Conservation (phyloP, 148 eudicot genomes). For the Rhododendron vialii region DNA sequence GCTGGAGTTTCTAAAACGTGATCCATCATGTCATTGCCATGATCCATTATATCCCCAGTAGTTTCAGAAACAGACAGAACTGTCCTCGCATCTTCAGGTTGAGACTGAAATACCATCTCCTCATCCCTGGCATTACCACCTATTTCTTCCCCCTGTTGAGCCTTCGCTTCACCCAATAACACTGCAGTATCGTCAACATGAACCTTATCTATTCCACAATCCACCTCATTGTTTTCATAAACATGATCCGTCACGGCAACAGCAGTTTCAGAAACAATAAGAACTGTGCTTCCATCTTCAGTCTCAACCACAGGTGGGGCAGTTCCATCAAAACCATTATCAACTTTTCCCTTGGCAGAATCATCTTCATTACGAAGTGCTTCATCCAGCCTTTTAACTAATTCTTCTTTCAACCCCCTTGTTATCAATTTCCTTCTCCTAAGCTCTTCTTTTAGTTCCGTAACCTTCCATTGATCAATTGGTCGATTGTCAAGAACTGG, state of each 20-base stretch:
- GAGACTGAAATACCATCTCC: conserved; percentile 6
- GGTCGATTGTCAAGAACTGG: conserved; percentile 69
- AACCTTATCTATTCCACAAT: conserved; percentile 15
- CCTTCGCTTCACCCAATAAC: conserved; percentile 20
- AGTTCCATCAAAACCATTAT: conserved; percentile 21
- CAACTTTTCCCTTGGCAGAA: conserved; percentile 16
- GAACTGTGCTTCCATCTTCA: conserved; percentile 15
- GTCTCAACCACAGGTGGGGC: conserved; percentile 21
- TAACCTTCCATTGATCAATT: conserved; percentile 86
- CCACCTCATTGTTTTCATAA: conserved; percentile 8
- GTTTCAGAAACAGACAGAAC: conserved; percentile 14
- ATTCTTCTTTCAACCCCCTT: conserved; percentile 81
- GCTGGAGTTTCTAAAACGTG: background rate
- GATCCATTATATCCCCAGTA: conserved; percentile 10
- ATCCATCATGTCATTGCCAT: background rate
- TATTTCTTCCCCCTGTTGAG: conserved; percentile 18
- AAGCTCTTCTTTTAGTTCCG: conserved; percentile 91
- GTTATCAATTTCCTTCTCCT: conserved; percentile 66
- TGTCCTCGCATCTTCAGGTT: background rate
- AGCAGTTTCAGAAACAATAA: background rate
- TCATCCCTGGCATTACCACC: conserved; percentile 24
- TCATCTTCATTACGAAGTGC: conserved; percentile 58
- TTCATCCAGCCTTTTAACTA: conserved; percentile 64
- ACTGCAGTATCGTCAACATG: conserved; percentile 20
- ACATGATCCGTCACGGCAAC: background rate